Base-by-base conservation (phyloP, 306 rosid genomes). In the Corylus heterophylla region DNA sequence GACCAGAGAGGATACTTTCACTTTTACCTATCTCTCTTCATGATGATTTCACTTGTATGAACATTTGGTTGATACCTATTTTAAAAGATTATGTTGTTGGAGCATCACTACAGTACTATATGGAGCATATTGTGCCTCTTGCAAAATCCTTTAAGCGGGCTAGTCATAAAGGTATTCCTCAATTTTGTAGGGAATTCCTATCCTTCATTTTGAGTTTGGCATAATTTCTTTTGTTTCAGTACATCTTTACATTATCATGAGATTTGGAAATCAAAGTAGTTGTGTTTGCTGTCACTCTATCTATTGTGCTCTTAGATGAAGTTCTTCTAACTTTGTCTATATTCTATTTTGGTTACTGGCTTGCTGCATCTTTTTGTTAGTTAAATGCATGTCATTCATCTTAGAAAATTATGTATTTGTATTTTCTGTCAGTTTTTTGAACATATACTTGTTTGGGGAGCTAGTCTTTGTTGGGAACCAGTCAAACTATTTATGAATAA, bases 11-110 rank as follows among this genome's bases (percentile, higher is more conserved):
- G 82, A 84, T 91, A 69, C 94, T 95, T 49, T 74, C 76, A 39
- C 84, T 87, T 82, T 83, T 91, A 71, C 94, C 97, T 69, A 87
- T 95, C 73, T 86, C 96, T 70, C 81, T 95, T 67, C 81, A 82
- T 80, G 90, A 83, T 22, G 79, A 73, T 39, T 84, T 80, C 69
- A 83, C 89, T 18, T 87, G 83, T 75, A 79, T 82, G 85, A 95
- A 92, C 84, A 79, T 86, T 81, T 95, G 98, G 98, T 74, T 95
- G 80, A 73, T 91, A 78, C 96, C 96, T 13, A 85, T 95, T 88
- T 81, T 95, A 83, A 92, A 86, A 83, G 76, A 76, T 54, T 87
- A 88, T 91, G 89, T 90, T 63, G 76, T 72, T 84, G 94, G 95
- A 84, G 89, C 97, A 78, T 88, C 98, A n/a, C 89, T 95, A 74